Evolutionary conservation across 2,329 filamentous ascomycete species (phyloP).

Genomic region (Aspergillus quadricinctus): DNA sequence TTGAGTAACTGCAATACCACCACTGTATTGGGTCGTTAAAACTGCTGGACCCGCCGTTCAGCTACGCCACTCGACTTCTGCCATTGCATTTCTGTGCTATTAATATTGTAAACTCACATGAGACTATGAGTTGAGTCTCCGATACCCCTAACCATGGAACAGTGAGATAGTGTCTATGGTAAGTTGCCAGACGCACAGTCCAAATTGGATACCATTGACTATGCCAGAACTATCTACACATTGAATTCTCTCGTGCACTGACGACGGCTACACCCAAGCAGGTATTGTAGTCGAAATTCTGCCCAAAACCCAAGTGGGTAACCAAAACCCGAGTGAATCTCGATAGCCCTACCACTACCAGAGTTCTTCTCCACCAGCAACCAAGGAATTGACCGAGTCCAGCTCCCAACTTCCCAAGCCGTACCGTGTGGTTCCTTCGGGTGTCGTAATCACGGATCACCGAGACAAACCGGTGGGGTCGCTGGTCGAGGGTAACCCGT

Average conservation of each 20-base stretch:
- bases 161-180: neutral
- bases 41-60: neutral
- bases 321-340: neutral
- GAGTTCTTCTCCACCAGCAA: neutral
- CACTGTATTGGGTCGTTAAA: neutral
- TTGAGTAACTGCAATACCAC: neutral
- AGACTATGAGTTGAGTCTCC: too few relatives aligned
- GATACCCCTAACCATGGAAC: neutral
- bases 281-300: too few relatives aligned
- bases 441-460: slow-evolving; percentile 1
- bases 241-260: too few relatives aligned
- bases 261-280: neutral
- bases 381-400: slow-evolving; percentile 3
- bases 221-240: too few relatives aligned
- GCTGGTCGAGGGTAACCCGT: neutral
- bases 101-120: too few relatives aligned
- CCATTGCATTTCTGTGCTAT: neutral
- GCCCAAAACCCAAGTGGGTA: neutral
- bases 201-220: too few relatives aligned
- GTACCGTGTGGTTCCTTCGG: neutral
- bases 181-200: neutral
- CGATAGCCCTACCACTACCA: neutral
- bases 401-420: neutral
- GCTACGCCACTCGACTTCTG: neutral
- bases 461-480: slow-evolving; percentile 6